Percentiles rank a stretch among this genome's conserved stretches.
Conservation (phyloP, 768 basidiomycete species). For the Crassisporium funariophilum region DNA sequence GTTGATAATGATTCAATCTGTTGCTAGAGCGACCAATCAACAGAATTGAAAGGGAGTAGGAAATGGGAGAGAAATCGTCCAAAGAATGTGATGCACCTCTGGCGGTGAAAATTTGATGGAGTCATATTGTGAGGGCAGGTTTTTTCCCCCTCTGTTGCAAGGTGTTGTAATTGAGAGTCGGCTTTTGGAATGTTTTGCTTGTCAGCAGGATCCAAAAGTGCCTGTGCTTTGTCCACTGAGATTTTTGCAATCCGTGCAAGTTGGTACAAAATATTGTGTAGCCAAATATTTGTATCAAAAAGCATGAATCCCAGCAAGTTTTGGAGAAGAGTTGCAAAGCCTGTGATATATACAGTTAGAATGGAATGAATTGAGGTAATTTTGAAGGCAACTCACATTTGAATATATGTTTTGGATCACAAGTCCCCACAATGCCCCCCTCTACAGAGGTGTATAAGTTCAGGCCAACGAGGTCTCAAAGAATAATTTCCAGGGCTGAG, state of each 20-base stretch:
- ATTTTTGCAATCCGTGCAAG: neutral
- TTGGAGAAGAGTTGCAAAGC: slow-evolving; percentile 20
- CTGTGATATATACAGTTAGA: neutral
- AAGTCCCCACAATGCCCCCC: slow-evolving; percentile 14
- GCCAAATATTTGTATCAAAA: slow-evolving; percentile 6
- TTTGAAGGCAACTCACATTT: slow-evolving; percentile 12
- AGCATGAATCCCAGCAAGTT: slow-evolving; percentile 10
- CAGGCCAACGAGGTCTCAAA: slow-evolving; percentile 11
- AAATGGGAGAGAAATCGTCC: slow-evolving; percentile 13
- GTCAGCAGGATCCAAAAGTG: neutral
- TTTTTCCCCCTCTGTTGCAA: neutral
- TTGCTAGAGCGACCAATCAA: slow-evolving; percentile 17
- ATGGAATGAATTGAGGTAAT: no score
- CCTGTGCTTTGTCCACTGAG: neutral
- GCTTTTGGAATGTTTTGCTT: neutral
- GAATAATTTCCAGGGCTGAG: slow-evolving; percentile 8
- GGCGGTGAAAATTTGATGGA: neutral
- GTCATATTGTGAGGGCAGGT: neutral
- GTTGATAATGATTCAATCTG: slow-evolving; percentile 19
- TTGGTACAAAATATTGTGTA: slow-evolving; percentile 4
- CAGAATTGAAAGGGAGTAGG: slow-evolving; percentile 19
- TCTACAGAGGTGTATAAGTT: slow-evolving; percentile 14
- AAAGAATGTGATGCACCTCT: slow-evolving; percentile 8
- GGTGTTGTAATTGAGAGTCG: neutral
- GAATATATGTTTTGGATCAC: slow-evolving; percentile 26